These are phyloP conservation scores for Termitomyces heimii DNA, from an alignment of 768 basidiomycete species.

Conservation along the genomic window DNA sequence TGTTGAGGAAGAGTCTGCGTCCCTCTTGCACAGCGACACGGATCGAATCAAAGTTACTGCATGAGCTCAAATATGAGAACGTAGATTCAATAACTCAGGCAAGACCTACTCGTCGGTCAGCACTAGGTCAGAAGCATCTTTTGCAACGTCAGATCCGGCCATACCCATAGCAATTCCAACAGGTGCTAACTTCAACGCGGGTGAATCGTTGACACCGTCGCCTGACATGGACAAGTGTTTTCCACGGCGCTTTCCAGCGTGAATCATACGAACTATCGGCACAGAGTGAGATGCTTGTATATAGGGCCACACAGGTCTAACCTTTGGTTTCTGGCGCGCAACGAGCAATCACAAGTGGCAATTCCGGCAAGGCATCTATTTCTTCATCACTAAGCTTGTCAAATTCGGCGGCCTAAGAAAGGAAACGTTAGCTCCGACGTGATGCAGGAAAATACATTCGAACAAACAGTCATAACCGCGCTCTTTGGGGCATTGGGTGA, in stretches of 20 bases:
- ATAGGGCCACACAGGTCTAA: not conserved
- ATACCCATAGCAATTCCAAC: conserved; percentile 57
- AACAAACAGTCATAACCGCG: conserved; percentile 29
- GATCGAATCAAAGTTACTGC: conserved; percentile 53
- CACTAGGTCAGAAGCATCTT: conserved; percentile 49
- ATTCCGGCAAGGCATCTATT: conserved; percentile 40
- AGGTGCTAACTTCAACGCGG: conserved; percentile 48
- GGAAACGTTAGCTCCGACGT: not conserved
- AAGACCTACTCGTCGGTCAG: conserved; percentile 44
- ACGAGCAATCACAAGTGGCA: conserved; percentile 55
- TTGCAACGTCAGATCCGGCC: conserved; percentile 50
- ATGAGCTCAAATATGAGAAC: not conserved
- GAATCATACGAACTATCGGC: conserved; percentile 41
- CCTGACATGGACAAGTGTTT: conserved; percentile 52
- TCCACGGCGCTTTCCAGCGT: conserved; percentile 49
- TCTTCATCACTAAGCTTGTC: conserved; percentile 48
- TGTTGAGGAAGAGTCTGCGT: conserved; percentile 51
- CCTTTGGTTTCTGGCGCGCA: conserved; percentile 50
- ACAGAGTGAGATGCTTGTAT: not conserved
- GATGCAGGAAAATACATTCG: not conserved
- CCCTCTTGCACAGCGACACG: conserved; percentile 53
- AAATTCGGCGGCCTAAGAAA: conserved; percentile 34
- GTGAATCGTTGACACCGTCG: conserved; percentile 56
- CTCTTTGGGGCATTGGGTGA: conserved; percentile 30
- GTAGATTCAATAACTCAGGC: not conserved